phyloP scores from a whole-genome alignment of 2,329 filamentous ascomycete species.

The Exophiala sp. region DNA sequence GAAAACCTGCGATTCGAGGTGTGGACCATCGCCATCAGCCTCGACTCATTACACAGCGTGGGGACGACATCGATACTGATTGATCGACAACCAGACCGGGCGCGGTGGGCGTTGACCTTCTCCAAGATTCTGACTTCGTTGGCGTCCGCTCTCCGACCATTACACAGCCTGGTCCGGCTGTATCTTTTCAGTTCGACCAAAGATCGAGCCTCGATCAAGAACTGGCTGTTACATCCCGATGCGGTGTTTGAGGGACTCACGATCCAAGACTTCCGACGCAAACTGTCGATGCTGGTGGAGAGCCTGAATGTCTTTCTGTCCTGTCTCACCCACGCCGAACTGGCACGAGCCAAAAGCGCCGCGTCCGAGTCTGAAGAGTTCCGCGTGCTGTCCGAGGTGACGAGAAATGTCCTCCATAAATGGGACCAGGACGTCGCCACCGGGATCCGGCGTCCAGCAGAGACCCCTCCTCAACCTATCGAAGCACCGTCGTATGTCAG shows the following conservation, averaged over 20 bases:
- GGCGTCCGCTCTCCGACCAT: constrained; percentile 16
- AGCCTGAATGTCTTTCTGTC: constrained; percentile 25
- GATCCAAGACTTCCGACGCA: constrained; percentile 22
- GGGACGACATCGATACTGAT: constrained; percentile 22
- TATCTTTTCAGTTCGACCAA: constrained; percentile 17
- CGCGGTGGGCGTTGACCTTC: constrained; percentile 22
- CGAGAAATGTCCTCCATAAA: constrained; percentile 22
- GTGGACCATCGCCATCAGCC: constrained; percentile 24
- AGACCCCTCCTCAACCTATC: constrained; percentile 2
- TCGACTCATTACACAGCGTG: constrained; percentile 23
- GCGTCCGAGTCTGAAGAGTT: constrained; percentile 22
- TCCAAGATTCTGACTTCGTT: constrained; percentile 22
- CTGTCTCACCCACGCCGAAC: constrained; percentile 22
- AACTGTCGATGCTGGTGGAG: constrained; percentile 24
- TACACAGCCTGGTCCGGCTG: constrained; percentile 20
- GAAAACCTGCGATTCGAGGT: constrained; percentile 26
- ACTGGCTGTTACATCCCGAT: constrained; percentile 20
- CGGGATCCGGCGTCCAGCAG: constrained; percentile 1
- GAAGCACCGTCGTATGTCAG: constrained; percentile 6
- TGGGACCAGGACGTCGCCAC: constrained; percentile 17
- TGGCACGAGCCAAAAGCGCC: constrained; percentile 17
- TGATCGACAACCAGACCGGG: constrained; percentile 21
- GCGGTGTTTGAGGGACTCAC: constrained; percentile 20
- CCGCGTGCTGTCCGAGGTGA: constrained; percentile 20
- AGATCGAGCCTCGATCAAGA: constrained; percentile 16